Evolutionary conservation across 768 basidiomycete genomes (phyloP), one percentile per base, ranked within the genome.

Genomic region (Hypholoma sublateritium): DNA sequence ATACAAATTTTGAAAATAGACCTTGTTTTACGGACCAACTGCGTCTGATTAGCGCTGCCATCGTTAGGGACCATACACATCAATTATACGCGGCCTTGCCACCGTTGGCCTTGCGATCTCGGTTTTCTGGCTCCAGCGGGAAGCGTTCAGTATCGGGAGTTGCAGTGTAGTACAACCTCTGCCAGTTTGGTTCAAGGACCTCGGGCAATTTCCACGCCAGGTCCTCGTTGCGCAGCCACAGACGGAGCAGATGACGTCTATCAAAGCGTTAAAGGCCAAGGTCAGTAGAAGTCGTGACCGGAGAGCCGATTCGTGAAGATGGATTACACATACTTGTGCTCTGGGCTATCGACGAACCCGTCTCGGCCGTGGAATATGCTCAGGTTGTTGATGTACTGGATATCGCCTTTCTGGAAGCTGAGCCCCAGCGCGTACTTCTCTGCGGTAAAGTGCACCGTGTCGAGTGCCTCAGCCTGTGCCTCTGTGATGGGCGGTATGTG

Each of bases 371-470:
- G 79, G 55, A 80, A 73, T 32, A 80, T 68, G 9, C 75, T 70
- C 59, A 80, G 61, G 55, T 73, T 78, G 64, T 78, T 80, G 63
- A 80, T 79, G 54, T 77, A 80, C 60, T 80, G 77, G 32, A 80
- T 77, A 53, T 79, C 78, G 45, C 78, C 78, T 53, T 79, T 79
- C 66, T 77, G 70, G 68, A 80, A 78, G 53, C 77, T 79, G 43
- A 80, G 67, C 3, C 66, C 74, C 1, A 80, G 66, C 34, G 73
- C 70, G 55, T 73, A 72, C 55, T 77, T 77, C 59, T 78, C 74
- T 0, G 74, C 79, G 9, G 74, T 57, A 64, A 75, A 80, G 58
- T 79, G 79, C 12, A 79, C 56, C 4, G 73, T 68, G 53, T 79
- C 78, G 9, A 80, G 68, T 2, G 79, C 78, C 57, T 80, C 79